Evolutionary conservation across 2,329 filamentous ascomycete genomes (phyloP), one percentile per base, ranked within the genome.

Genomic region (Fusarium dlaminii): DNA sequence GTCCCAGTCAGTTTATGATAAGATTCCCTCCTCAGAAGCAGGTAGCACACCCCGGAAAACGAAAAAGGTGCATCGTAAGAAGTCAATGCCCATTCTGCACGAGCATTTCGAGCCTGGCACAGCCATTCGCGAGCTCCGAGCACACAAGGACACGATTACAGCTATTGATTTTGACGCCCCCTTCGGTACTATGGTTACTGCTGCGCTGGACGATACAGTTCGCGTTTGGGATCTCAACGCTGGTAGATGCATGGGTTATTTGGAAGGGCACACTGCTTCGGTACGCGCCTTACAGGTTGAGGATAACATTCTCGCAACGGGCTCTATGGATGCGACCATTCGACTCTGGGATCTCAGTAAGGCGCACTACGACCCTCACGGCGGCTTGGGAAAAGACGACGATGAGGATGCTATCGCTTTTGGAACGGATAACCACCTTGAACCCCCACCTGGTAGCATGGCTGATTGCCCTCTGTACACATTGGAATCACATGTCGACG

Each of bases 1-100:
- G 96, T 98, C 96, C 7, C 94, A 98, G 82, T 98, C 95, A 18
- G 94, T 99, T 76, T 99, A 98, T 82, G 93, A 97, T 76, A 98
- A 98, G 83, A 85, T 99, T 14, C 94, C 95, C 3, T 83, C 84
- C 15, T 85, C 89, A 15, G 66, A 70, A 70, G 80, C 84, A 34
- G 81, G 81, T 29, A 87, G 83, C 76, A 86, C 88, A 5, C 85
- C 88, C 13, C 79, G 81, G 54, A 88, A 86, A 79, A 75, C 83
- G 22, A 87, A 86, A 76, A 87, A 87, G 75, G 89, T 88, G 43
- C 88, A 89, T 70, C 88, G 92, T 63, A 89, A 92, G 70, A 94
- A 93, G 82, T 97, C 95, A 1, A 97, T 97, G 93, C 95, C 96
- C 13, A 93, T 98, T 64, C 86, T 98, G 63, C 96, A 99, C 83